A percentile compares a stretch with the other conserved stretches of the same genome.
Conservation (phyloP, 768 basidiomycete species). For the Panellus pusillus region DNA sequence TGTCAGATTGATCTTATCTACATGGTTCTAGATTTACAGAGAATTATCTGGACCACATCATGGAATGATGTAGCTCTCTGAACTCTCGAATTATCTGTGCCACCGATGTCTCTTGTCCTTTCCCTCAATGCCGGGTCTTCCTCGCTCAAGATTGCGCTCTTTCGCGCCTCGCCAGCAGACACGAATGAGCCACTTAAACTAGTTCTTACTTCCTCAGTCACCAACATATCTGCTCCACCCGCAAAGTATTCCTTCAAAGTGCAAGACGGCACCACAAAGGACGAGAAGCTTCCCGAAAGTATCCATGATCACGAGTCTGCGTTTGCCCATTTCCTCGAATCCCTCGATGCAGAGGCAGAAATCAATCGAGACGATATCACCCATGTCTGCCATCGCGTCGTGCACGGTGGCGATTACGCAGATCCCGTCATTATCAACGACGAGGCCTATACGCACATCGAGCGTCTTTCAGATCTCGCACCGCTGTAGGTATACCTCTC, state of each 20-base stretch:
- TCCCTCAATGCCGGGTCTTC: conserved; percentile 82
- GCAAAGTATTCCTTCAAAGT: conserved; percentile 49
- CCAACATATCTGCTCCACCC: conserved; percentile 58
- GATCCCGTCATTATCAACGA: conserved; percentile 68
- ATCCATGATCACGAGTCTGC: conserved; percentile 63
- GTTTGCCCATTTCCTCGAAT: conserved; percentile 58
- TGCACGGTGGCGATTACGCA: conserved; percentile 84
- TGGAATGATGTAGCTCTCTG: no score
- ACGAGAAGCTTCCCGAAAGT: conserved; percentile 35
- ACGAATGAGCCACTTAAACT: conserved; percentile 39
- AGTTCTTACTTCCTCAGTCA: conserved; percentile 50
- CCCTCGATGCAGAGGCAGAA: conserved; percentile 40
- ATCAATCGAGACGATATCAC: conserved; percentile 46
- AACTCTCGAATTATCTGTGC: no score
- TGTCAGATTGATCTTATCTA: no score
- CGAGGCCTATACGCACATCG: conserved; percentile 70
- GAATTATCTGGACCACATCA: no score
- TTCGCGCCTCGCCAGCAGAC: conserved; percentile 30
- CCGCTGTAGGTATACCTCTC: conserved; percentile 52
- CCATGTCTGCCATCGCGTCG: conserved; percentile 75
- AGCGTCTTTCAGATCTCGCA: conserved; percentile 74
- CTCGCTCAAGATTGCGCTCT: conserved; percentile 82
- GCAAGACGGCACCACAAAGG: conserved; percentile 36
- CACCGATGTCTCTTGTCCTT: conserved; percentile 54
- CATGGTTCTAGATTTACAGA: no score